Percentiles rank a stretch among this genome's conserved stretches.
Conservation (phyloP, 306 rosid genomes). For the Cotoneaster glaucophyllus region DNA sequence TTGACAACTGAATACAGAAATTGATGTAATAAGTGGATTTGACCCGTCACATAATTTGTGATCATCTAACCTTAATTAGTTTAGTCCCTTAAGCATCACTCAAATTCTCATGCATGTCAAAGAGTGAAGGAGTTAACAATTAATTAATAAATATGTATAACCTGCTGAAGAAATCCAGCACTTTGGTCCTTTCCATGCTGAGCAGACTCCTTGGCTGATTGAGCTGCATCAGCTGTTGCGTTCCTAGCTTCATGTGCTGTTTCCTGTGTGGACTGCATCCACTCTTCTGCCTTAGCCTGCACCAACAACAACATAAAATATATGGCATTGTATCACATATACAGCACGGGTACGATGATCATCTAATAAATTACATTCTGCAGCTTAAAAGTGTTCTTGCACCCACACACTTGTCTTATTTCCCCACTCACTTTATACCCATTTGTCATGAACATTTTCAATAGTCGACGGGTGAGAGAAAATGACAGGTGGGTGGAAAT, state of each 20-base stretch:
- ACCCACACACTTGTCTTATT: not conserved
- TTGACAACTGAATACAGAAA: too few relatives aligned
- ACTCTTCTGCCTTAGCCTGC: conserved; percentile 32
- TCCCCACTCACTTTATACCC: not conserved
- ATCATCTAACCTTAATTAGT: not conserved
- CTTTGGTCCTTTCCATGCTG: conserved; percentile 35
- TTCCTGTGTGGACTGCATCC: conserved; percentile 24
- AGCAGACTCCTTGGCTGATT: conserved; percentile 27
- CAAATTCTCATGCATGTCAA: not conserved
- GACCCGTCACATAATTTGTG: not conserved
- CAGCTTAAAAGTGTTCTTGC: not conserved
- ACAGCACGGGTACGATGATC: not conserved
- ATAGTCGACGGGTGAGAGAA: not conserved
- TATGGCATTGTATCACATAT: not conserved
- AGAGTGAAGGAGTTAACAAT: not conserved
- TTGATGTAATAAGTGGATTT: not conserved
- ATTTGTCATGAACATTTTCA: not conserved
- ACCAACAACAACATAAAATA: not conserved
- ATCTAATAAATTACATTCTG: not conserved
- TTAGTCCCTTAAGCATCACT: not conserved
- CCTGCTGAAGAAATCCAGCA: conserved; percentile 54
- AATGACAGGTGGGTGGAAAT: not conserved
- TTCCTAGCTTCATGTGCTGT: conserved; percentile 30
- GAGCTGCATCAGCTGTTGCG: conserved; percentile 27
- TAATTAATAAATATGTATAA: not conserved